These are phyloP conservation scores for Tricharina praecox DNA, from an alignment of 495 filamentous ascomycete genomes.

Conservation along the genomic window DNA sequence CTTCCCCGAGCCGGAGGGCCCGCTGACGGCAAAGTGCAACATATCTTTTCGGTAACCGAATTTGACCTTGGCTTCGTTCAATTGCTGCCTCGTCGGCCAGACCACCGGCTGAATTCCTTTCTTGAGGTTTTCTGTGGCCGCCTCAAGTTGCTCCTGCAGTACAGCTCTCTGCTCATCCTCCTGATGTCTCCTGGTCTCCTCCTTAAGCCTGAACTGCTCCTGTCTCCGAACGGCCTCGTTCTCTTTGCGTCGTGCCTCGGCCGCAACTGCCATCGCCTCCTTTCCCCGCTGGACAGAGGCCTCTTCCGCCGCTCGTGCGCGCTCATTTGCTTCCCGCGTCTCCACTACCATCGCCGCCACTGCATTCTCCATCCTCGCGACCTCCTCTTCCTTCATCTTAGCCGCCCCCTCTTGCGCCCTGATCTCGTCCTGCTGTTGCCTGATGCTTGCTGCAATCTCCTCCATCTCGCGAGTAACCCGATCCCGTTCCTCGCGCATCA, in stretches of 20 bases:
- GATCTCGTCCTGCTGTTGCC: not conserved
- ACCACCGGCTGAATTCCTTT: not conserved
- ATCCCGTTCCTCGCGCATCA: too few relatives aligned
- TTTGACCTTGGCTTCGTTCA: not conserved
- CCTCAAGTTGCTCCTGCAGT: not conserved
- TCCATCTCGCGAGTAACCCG: too few relatives aligned
- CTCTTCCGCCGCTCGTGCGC: not conserved
- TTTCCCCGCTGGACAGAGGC: not conserved
- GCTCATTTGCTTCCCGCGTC: not conserved
- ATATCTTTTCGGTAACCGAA: not conserved
- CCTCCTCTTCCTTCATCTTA: not conserved
- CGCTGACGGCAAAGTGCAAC: slow-evolving; percentile 14
- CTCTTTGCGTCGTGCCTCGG: not conserved
- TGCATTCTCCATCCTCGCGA: not conserved
- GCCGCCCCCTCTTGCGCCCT: not conserved
- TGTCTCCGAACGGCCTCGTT: not conserved
- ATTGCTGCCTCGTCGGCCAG: not conserved
- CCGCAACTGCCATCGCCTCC: not conserved
- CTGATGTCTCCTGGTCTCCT: not conserved
- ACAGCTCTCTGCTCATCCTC: not conserved
- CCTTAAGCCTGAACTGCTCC: not conserved
- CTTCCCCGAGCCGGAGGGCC: slow-evolving; percentile 13
- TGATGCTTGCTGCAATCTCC: too few relatives aligned
- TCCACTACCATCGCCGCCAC: too few relatives aligned
- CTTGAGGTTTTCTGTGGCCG: not conserved